These are phyloP conservation scores for Penicillium psychrosexuale DNA, from an alignment of 2,329 filamentous ascomycete genomes.

Conservation along the genomic window DNA sequence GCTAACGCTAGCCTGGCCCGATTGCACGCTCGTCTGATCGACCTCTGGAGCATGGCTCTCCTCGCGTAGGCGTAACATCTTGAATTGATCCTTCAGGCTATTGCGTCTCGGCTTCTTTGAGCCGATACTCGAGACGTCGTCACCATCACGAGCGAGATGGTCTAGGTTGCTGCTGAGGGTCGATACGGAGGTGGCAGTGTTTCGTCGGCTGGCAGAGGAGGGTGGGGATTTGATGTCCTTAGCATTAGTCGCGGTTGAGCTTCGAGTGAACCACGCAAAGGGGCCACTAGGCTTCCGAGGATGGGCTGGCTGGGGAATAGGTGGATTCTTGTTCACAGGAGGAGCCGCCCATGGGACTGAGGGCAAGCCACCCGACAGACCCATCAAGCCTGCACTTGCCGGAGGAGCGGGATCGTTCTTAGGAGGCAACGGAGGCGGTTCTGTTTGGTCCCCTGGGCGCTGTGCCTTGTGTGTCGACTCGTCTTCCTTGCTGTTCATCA, in stretches of 20 bases:
- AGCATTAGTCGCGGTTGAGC: slow-evolving; percentile 47
- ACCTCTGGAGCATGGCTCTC: slow-evolving; percentile 61
- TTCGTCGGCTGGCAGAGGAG: slow-evolving; percentile 55
- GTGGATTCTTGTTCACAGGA: slow-evolving; percentile 39
- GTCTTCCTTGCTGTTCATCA: slow-evolving; percentile 58
- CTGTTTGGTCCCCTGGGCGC: slow-evolving; percentile 25
- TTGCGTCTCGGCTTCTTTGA: slow-evolving; percentile 53
- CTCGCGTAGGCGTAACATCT: slow-evolving; percentile 70
- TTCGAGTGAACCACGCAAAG: slow-evolving; percentile 80
- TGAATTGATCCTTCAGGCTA: slow-evolving; percentile 75
- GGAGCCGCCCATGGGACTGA: slow-evolving; percentile 69
- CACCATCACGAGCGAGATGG: slow-evolving; percentile 64
- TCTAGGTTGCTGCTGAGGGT: slow-evolving; percentile 79
- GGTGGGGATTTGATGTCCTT: slow-evolving; percentile 58
- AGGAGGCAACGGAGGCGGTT: slow-evolving; percentile 33
- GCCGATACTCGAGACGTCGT: slow-evolving; percentile 49
- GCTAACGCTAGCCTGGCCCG: slow-evolving; percentile 44
- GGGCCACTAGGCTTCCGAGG: slow-evolving; percentile 76
- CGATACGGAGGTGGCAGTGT: slow-evolving; percentile 75
- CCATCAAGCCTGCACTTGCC: slow-evolving; percentile 43
- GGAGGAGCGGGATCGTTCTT: slow-evolving; percentile 31
- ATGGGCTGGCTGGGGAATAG: slow-evolving; percentile 41
- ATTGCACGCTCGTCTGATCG: slow-evolving; percentile 53
- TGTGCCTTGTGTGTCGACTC: slow-evolving; percentile 29
- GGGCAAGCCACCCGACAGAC: slow-evolving; percentile 69